Base-by-base conservation (phyloP, 148 eudicot genomes). In the Fagopyrum esculentum region DNA sequence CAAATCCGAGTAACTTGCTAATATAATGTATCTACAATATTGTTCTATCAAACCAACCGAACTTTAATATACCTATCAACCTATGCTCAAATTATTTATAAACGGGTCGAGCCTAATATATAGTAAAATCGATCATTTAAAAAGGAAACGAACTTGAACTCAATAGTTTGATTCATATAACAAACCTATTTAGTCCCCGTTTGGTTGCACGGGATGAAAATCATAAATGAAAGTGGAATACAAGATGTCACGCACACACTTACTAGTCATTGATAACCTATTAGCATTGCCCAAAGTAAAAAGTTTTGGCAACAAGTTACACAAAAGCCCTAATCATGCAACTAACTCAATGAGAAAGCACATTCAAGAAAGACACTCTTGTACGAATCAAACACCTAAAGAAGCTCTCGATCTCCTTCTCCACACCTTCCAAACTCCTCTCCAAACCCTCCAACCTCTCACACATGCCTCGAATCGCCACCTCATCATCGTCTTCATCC, bases 391-490 rank as follows among this genome's bases (percentile, higher is more conserved):
- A 71, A 40, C 73, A 45, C 55, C 73, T 47, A 71, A 71, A 71
- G 54, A 71, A 71, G 54, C 30, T n/a, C 73, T 47, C 73, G 30
- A 71, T 46, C 73, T 71, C 40, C 54, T 47, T 71, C 51, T 71
- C 73, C 6, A 71, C 55, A 45, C 73, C 54, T 40, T 71, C 54
- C 73, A 71, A 17, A 16, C 73, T 71, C 73, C 55, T 71, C 73
- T 71, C 73, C 73, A 71, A 71, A 1, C 35, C 73, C 55, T 71
- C 55, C 54, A 71, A 10, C 73, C 73, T 71, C 73, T 71, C 73
- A 47, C 73, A 71, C 73, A 46, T 2, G 3, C 73, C 51, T 47
- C 73, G 30, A 45, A 47, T 49, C 55, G 55, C 55, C 54, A 71
- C 73, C 55, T 71, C 73, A n/a, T 71, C 73, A 0, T 71, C 73